phyloP scores from a whole-genome alignment of 768 basidiomycete genomes.

The Floccularia luteovirens region DNA sequence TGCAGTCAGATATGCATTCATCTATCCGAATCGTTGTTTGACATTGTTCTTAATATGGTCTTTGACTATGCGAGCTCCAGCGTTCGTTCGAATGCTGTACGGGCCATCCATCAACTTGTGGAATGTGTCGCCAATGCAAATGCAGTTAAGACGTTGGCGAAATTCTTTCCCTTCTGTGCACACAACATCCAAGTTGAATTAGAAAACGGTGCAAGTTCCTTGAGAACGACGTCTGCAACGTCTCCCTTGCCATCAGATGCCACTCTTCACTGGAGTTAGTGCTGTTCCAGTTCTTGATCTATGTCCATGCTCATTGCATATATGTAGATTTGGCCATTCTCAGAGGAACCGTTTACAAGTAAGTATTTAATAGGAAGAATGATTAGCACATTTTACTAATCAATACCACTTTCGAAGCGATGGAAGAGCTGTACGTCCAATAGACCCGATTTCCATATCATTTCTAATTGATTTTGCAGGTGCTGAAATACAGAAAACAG shows the following conservation, averaged over 20 bases:
- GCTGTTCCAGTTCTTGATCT: constrained; percentile 2
- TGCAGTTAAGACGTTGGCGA: constrained; percentile 67
- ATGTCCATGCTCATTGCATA: constrained; percentile 4
- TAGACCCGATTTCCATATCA: constrained; percentile 1
- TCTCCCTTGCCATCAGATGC: constrained; percentile 72
- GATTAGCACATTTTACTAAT: constrained; percentile 3
- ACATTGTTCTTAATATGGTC: constrained; percentile 76
- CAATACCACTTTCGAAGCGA: constrained; percentile 26
- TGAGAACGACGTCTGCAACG: constrained; percentile 63
- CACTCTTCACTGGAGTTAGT: constrained; percentile 81
- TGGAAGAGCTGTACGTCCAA: constrained; percentile 46
- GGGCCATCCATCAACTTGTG: constrained; percentile 80
- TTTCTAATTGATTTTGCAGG: constrained; percentile 25
- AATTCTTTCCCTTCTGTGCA: constrained; percentile 70
- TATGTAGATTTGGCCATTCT: constrained; percentile 62
- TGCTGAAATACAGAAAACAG: constrained; percentile 56
- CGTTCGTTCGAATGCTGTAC: constrained; percentile 79
- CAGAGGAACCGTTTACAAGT: constrained; percentile 78
- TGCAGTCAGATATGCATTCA: constrained; percentile 76
- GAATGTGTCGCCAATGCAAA: constrained; percentile 80
- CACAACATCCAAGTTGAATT: constrained; percentile 68
- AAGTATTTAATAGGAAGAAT: constrained; percentile 17
- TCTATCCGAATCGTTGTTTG: constrained; percentile 66
- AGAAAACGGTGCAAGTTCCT: constrained; percentile 77
- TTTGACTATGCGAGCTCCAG: constrained; percentile 77